Conservation (phyloP, 2,329 filamentous ascomycete genomes). For the Penicillium oxalicum region DNA sequence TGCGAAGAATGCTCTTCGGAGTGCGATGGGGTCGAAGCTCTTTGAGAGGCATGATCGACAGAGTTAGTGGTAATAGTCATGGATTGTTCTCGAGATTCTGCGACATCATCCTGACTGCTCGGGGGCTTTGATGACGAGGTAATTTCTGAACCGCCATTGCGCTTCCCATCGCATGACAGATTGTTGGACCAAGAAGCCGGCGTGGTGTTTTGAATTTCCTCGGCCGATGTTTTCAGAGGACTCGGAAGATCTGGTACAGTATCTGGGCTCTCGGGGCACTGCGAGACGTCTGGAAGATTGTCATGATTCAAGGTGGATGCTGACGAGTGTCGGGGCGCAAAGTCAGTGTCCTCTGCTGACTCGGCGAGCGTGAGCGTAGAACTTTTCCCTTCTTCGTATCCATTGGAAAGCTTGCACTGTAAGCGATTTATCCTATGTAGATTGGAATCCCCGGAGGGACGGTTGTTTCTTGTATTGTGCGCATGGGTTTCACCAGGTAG, state of each 20-base stretch:
- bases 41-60: not conserved
- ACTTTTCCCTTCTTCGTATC: slow-evolving; percentile 13
- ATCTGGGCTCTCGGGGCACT: slow-evolving; percentile 7
- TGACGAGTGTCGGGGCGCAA: slow-evolving; percentile 16
- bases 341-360: slow-evolving; percentile 11
- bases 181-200: slow-evolving; percentile 5
- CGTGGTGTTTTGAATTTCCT: slow-evolving; percentile 1
- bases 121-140: not conserved
- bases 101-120: slow-evolving; percentile 5
- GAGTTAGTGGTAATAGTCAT: not conserved
- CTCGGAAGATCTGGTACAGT: slow-evolving; percentile 1
- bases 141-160: not conserved
- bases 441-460: not conserved
- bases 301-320: slow-evolving; percentile 18
- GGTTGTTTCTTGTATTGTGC: slow-evolving; percentile 2
- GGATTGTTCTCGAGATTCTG: not conserved
- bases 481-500: too few relatives aligned
- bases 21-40: not conserved
- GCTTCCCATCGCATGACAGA: not conserved
- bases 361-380: slow-evolving; percentile 20
- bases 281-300: slow-evolving; percentile 3
- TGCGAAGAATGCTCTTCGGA: not conserved
- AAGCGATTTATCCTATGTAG: slow-evolving; percentile 2
- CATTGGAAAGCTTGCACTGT: slow-evolving; percentile 9
- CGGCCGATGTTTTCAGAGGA: too few relatives aligned